A percentile compares a stretch with the other conserved stretches of the same genome.
These are phyloP conservation scores for Gomphus bonarii DNA, from an alignment of 1,284 basidiomycete genomes.

Conservation along the genomic window DNA sequence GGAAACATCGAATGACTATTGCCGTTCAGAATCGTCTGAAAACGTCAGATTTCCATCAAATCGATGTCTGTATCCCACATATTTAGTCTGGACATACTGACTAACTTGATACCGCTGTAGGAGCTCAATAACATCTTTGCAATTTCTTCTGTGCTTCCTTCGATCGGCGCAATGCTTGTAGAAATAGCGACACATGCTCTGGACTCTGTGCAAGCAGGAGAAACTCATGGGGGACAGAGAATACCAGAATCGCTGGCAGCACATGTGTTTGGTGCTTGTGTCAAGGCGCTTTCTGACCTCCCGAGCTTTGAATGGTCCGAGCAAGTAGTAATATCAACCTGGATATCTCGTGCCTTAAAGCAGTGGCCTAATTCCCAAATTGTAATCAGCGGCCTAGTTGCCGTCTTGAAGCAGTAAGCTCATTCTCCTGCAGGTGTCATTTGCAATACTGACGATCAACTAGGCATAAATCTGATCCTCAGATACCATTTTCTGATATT, in stretches of 20 bases:
- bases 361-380: conserved; percentile 42
- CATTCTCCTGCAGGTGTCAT: background rate
- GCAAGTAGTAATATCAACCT: conserved; percentile 32
- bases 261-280: conserved; percentile 40
- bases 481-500: conserved; percentile 31
- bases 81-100: background rate
- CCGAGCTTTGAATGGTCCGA: conserved; percentile 32
- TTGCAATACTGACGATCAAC: background rate
- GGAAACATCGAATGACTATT: conserved; percentile 11
- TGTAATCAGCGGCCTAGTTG: conserved; percentile 43
- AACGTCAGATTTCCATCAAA: background rate
- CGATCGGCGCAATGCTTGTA: background rate
- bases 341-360: conserved; percentile 34
- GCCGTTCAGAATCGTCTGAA: conserved; percentile 25
- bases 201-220: background rate
- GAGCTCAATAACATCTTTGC: conserved; percentile 2
- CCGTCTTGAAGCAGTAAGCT: conserved; percentile 28
- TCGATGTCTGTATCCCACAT: background rate
- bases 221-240: background rate
- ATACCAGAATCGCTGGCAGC: conserved; percentile 19
- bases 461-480: conserved; percentile 11
- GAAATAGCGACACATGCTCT: background rate
- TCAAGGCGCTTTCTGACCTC: conserved; percentile 36
- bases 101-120: background rate
- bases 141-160: conserved; percentile 2